Base-by-base conservation (phyloP, 495 filamentous ascomycete species). In the Filosporella fistucella region DNA sequence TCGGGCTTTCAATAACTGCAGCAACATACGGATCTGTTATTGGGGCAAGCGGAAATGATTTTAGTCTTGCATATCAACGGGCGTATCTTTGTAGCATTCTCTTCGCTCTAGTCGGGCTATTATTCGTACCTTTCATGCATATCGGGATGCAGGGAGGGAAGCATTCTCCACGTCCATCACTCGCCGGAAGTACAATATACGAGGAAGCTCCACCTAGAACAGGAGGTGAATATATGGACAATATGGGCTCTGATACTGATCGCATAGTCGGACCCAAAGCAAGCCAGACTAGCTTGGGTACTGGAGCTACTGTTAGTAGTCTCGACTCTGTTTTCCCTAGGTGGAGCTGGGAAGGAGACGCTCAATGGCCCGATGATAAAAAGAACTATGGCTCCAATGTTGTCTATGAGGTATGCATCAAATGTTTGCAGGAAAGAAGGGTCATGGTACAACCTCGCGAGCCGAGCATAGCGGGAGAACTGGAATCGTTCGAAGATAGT, bases 401-500 rank as follows among this genome's bases (percentile, higher is more conserved):
- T 10, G 30, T 50, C 4, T 55, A 55, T n/a, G 52, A 55, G 20
- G 52, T 55, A 7, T 55, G 52, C 20, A 38, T 49, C 33, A 55
- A 46, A 13, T 55, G 52, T 28, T 37, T 55, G 42, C 45, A 55
- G 13, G 52, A 55, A 33, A 39, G 52, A 47, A 33, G 35, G 21
- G 52, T 55, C 16, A 30, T 51, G 6, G 49, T 91, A 61, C 22
- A 42, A 22, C 8, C 13, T n/a, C 8, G 8, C 28, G 28, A 30
- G n/a, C 8, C 28, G 8, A 30, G 28, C 28, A 30, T 30, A 8
- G 28, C 28, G n/a, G 28, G n/a, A n/a, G 28, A 30, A n/a, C n/a
- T n/a, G n/a, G n/a, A n/a, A n/a, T n/a, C n/a, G n/a, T n/a, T 86
- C 89, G 17, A 89, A 49, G 12, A 89, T 58, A n/a, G 13, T 14